Base-by-base conservation (phyloP, 2,329 filamentous ascomycete genomes). In the Pyrenochaeta sp. region DNA sequence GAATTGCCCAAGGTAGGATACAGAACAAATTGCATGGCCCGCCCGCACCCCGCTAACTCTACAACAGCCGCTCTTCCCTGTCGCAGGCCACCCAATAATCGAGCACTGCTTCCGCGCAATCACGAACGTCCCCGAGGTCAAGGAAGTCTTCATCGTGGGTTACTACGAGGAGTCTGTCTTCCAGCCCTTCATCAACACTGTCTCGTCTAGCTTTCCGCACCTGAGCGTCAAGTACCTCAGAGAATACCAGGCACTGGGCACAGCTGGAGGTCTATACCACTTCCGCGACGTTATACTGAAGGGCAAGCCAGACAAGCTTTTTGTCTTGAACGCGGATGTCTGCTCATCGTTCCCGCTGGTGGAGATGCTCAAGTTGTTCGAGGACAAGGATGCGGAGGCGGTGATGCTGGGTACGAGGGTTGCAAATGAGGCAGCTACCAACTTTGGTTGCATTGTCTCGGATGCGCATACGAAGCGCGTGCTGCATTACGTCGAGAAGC, bases 261-360 rank as follows among this genome's bases (percentile, higher is more conserved):
- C 95, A 13, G 95, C 95, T 30, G 95, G 95, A 69, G 95, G 95
- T 61, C 88, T 99, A 45, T 99, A 98, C 86, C 95, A 98, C 83
- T 98, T 99, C 88, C 92, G 95, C 77, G 95, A 99, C 86, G 92
- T 92, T 66, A 98, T 99, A 76, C 88, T 98, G 78, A 98, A 97
- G 84, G 93, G 94, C 75, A 88, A 90, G 65, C 95, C 95, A 39
- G 93, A 97, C 79, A 90, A 92, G 73, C 92, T 98, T 82, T 97
- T 99, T 78, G 95, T 99, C 56, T 86, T 98, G 76, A 99, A 99
- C 79, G 94, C 93, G 71, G 95, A 98, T 78, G 94, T 98, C 67
- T 99, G 95, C 90, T 98, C 95, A 83, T 97, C 93, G 24, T 99
- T 98, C 85, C 95, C 95, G 5, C 86, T 99, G 59, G 90, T 89